Conservation (phyloP, 306 rosid genomes). For the Mimosa pudica region DNA sequence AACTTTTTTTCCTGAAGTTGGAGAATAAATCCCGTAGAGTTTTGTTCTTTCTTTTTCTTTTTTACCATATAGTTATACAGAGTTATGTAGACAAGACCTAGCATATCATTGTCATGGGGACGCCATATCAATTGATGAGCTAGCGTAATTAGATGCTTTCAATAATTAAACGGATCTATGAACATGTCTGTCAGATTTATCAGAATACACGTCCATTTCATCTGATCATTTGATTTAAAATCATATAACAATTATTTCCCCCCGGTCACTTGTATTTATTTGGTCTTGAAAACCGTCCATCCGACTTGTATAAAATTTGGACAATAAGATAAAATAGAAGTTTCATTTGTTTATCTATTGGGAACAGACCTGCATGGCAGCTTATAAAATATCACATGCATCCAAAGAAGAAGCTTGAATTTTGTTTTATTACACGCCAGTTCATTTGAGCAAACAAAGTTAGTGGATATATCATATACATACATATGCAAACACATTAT, state of each 20-base stretch:
- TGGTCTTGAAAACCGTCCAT: constrained; percentile 45
- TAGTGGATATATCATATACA: background rate
- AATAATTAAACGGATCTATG: constrained; percentile 48
- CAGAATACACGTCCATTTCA: constrained; percentile 38
- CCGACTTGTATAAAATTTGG: constrained; percentile 46
- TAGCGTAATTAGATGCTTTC: constrained; percentile 34
- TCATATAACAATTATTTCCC: constrained; percentile 26
- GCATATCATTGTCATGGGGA: constrained; percentile 41
- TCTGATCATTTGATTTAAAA: constrained; percentile 30
- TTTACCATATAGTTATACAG: constrained; percentile 25
- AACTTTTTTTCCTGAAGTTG: constrained; percentile 12
- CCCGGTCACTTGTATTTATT: constrained; percentile 34
- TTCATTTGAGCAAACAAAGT: constrained; percentile 23
- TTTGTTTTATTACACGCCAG: constrained; percentile 42
- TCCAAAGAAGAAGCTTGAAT: constrained; percentile 54
- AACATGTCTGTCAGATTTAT: constrained; percentile 72
- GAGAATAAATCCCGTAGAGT: constrained; percentile 29
- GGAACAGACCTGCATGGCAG: constrained; percentile 33
- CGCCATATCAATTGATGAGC: constrained; percentile 48
- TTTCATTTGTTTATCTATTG: constrained; percentile 72
- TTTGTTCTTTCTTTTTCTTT: too few relatives aligned
- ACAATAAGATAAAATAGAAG: constrained; percentile 77
- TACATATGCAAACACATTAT: background rate
- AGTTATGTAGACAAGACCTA: constrained; percentile 33
- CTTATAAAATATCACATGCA: constrained; percentile 36